phyloP scores from a whole-genome alignment of 345 rosid genomes.

The Eucalyptus pauciflora region DNA sequence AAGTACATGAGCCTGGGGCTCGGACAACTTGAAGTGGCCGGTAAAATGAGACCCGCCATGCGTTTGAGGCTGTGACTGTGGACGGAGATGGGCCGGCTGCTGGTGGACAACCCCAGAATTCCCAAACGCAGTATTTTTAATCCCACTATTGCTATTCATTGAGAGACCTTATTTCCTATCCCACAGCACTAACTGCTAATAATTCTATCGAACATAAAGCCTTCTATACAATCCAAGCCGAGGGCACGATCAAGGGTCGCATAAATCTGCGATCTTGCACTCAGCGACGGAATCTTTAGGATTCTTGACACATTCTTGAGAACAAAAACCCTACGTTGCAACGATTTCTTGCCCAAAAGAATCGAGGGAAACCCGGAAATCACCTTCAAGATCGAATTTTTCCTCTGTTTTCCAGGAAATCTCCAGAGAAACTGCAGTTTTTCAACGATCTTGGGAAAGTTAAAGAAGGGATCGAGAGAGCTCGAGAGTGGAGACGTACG shows the following conservation, averaged over 20 bases:
- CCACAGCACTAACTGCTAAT: not conserved
- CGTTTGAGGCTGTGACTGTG: not conserved
- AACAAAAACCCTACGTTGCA: not conserved
- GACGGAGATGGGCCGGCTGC: not conserved
- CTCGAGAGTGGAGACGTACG: not conserved
- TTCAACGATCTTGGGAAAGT: not conserved
- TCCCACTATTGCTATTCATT: not conserved
- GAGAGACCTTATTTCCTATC: not conserved
- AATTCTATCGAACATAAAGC: not conserved
- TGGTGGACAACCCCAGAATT: not conserved
- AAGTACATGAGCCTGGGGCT: slow-evolving; percentile 1
- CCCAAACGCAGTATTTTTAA: not conserved
- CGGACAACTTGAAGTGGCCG: slow-evolving; percentile 9
- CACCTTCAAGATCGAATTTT: not conserved
- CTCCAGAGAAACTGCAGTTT: not conserved
- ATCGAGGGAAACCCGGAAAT: not conserved
- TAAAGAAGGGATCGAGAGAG: not conserved
- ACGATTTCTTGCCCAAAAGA: not conserved
- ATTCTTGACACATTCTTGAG: not conserved
- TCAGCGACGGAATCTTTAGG: not conserved
- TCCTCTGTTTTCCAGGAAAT: not conserved
- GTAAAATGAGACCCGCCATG: not conserved
- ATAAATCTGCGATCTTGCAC: not conserved
- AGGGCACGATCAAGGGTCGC: not conserved
- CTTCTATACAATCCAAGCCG: not conserved